These are phyloP conservation scores for Galerina sulciceps DNA, from an alignment of 768 basidiomycete genomes.

Conservation along the genomic window DNA sequence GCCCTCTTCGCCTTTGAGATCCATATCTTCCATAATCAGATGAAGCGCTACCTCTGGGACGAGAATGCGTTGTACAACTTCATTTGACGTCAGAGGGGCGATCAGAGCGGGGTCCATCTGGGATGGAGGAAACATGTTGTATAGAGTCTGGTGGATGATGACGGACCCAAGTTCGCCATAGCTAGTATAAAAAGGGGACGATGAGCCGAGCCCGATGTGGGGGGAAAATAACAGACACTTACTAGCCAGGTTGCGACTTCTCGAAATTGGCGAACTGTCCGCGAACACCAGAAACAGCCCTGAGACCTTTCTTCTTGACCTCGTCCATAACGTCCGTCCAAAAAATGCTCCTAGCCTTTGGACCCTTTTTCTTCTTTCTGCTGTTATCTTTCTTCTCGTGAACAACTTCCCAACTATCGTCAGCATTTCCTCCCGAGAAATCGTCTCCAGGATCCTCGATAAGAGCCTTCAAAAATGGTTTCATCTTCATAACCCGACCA, in stretches of 20 bases:
- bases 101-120: constrained; percentile 57
- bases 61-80: constrained; percentile 85
- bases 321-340: constrained; percentile 71
- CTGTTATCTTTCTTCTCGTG: constrained; percentile 2
- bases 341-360: constrained; percentile 44
- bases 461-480: constrained; percentile 47
- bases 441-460: constrained; percentile 48
- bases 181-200: constrained; percentile 40
- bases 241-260: constrained; percentile 91
- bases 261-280: constrained; percentile 83
- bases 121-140: constrained; percentile 71
- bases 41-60: constrained; percentile 85
- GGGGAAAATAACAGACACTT: constrained; percentile 34
- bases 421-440: constrained; percentile 3
- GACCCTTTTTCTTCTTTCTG: constrained; percentile 9
- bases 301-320: constrained; percentile 66
- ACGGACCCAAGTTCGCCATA: constrained; percentile 87
- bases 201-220: neutral
- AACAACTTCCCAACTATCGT: constrained; percentile 25
- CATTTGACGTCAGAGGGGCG: constrained; percentile 68
- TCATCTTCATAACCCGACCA: constrained; percentile 57
- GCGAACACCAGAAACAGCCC: constrained; percentile 66
- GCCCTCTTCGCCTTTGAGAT: constrained; percentile 41
- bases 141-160: constrained; percentile 79
- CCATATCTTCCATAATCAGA: constrained; percentile 82